Base-by-base conservation (phyloP, 2,329 filamentous ascomycete genomes). In the Arthroderma sp. region DNA sequence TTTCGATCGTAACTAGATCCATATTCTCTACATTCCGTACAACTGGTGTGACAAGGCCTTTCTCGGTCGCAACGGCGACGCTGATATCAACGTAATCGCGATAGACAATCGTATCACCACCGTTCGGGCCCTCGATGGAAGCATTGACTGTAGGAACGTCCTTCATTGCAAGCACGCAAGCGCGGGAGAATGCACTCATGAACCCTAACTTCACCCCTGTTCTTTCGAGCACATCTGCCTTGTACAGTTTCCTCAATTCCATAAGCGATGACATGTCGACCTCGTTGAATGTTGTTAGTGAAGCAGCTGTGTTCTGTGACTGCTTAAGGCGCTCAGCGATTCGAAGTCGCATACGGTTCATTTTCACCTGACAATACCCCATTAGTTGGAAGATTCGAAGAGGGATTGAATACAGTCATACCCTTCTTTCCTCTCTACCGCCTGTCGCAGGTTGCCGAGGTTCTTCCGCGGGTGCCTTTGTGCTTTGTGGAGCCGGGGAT, bases 261-360 rank as follows among this genome's bases (percentile, higher is more conserved):
- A 96, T 94, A 41, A 98, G 73, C 22, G 83, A 86, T 30, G 89
- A 94, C 91, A 98, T 98, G 66, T 98, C 91, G 50, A 98, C 91
- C 68, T 96, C 89, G 66, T 98, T 95, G 76, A 98, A 98, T 28
- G 91, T 98, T 40, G 91, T 96, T 43, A 98, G 74, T 3, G 91
- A 94, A 38, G 91, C 91, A 42, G 91, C 89, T 1, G 91, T 96
- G 71, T 98, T 98, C 65, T 98, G 91, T 15, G 91, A 96, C 66
- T 98, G 91, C 78, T 98, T 98, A 53, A 98, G 77, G 56, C 91
- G 87, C 72, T 98, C 91, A 42, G 91, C 86, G 56, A 96, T 98
- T 50, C 91, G 82, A 50, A 96, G 78, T 53, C 91, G 87, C 91
- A 98, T 98, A 53, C 91, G 86, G 74, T 96, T 96, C 91, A 98